A percentile compares a stretch with the other conserved stretches of the same genome.
These are phyloP conservation scores for Neurospora sp. DNA, from an alignment of 495 filamentous ascomycete genomes.

Conservation along the genomic window DNA sequence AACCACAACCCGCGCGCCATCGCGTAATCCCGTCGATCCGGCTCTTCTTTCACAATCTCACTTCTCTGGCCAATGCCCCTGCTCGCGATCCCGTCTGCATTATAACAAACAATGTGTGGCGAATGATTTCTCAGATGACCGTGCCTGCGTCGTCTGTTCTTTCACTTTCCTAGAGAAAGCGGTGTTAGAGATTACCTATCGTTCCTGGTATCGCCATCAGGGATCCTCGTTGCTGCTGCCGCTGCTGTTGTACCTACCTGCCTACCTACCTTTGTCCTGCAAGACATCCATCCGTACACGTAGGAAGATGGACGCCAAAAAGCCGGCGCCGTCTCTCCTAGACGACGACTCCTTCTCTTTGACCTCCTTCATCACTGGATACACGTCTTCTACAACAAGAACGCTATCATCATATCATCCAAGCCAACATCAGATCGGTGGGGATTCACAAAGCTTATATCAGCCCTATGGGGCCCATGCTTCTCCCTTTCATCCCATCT, in stretches of 20 bases:
- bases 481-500: conserved; percentile 3
- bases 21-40: neutral
- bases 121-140: conserved; percentile 16
- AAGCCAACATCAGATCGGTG: neutral
- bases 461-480: neutral
- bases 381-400: neutral
- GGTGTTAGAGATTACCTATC: neutral
- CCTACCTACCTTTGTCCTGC: neutral
- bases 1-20: neutral
- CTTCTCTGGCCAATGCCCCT: neutral
- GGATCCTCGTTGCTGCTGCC: neutral
- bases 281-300: neutral
- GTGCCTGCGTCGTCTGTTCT: conserved; percentile 7
- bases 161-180: neutral
- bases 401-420: neutral
- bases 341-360: conserved; percentile 18
- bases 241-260: neutral
- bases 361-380: neutral
- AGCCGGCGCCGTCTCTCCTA: conserved; percentile 19
- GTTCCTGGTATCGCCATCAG: neutral
- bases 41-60: neutral
- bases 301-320: conserved; percentile 21
- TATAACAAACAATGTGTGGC: conserved; percentile 29
- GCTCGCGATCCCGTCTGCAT: neutral
- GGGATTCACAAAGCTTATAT: neutral